Conservation (phyloP, 306 rosid species). For the Prunus mongolica region DNA sequence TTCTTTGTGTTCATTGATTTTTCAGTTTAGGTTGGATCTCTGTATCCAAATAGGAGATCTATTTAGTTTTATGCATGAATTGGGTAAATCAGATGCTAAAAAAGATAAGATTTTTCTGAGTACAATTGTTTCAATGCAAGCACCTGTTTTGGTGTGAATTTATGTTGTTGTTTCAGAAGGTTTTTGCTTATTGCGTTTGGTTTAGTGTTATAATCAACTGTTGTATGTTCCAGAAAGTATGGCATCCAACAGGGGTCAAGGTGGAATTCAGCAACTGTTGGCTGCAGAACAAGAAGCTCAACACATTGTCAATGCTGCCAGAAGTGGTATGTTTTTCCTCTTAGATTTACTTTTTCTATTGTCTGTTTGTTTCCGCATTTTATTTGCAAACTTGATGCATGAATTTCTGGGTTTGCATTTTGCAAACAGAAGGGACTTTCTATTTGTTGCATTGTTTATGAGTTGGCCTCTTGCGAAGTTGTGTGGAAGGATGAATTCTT, state of each 20-base stretch:
- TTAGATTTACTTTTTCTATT: slow-evolving; percentile 2
- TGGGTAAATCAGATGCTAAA: not conserved
- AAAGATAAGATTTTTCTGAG: not conserved
- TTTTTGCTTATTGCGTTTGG: not conserved
- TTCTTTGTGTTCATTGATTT: not conserved
- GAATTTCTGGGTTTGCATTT: not conserved
- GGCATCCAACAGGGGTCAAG: slow-evolving; percentile 84
- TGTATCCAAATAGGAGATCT: not conserved
- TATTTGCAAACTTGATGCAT: not conserved
- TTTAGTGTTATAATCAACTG: slow-evolving; percentile 4
- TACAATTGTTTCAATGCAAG: no score
- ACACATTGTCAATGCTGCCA: slow-evolving; percentile 86
- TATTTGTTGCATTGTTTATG: not conserved
- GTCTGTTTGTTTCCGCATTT: not conserved
- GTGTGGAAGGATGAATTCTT: not conserved
- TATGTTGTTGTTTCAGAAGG: not conserved
- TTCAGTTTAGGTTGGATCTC: not conserved
- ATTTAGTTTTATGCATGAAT: not conserved
- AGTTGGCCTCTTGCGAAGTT: not conserved
- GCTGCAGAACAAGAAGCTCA: slow-evolving; percentile 98
- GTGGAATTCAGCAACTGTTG: slow-evolving; percentile 95
- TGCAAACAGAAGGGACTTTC: not conserved
- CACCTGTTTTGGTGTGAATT: not conserved
- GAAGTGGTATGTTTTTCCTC: slow-evolving; percentile 50
- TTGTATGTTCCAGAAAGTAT: slow-evolving; percentile 39